phyloP scores from a whole-genome alignment of 129 eudicot species.

The Flaveria bidentis region DNA sequence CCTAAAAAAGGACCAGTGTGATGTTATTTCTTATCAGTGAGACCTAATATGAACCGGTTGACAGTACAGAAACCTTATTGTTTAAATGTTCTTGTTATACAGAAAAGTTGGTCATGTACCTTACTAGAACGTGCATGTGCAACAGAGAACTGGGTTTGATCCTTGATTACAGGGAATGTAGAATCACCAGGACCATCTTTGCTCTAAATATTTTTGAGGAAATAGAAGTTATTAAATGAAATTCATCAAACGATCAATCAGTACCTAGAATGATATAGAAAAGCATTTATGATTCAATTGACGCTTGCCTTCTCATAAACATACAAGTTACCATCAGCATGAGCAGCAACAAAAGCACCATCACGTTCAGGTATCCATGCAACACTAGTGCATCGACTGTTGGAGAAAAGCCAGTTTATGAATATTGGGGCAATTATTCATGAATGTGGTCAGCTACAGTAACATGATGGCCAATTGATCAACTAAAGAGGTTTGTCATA shows the following conservation, averaged over 20 bases:
- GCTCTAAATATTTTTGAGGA: constrained; percentile 40
- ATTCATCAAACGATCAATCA: neutral
- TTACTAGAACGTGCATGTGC: constrained; percentile 84
- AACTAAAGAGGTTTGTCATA: neutral
- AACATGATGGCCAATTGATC: neutral
- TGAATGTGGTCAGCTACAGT: constrained; percentile 1
- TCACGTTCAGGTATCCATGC: constrained; percentile 88
- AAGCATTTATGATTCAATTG: constrained; percentile 12
- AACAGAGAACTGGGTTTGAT: constrained; percentile 74
- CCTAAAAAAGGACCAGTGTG: neutral
- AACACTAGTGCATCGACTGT: constrained; percentile 80
- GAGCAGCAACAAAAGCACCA: constrained; percentile 82
- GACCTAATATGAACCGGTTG: neutral
- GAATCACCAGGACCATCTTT: constrained; percentile 49
- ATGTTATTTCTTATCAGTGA: constrained; percentile 18
- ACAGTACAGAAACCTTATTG: constrained; percentile 1
- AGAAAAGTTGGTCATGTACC: constrained; percentile 43
- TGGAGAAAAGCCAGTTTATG: constrained; percentile 18
- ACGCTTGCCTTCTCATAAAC: constrained; percentile 85
- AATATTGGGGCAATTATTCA: constrained; percentile 20
- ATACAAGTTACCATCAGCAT: constrained; percentile 91
- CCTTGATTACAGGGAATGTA: constrained; percentile 63
- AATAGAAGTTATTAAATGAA: constrained; percentile 8
- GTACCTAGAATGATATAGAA: constrained; percentile 3
- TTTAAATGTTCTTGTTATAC: neutral